phyloP scores from a whole-genome alignment of 73 alveolate genomes.

The Symbiodinium pilosum region DNA sequence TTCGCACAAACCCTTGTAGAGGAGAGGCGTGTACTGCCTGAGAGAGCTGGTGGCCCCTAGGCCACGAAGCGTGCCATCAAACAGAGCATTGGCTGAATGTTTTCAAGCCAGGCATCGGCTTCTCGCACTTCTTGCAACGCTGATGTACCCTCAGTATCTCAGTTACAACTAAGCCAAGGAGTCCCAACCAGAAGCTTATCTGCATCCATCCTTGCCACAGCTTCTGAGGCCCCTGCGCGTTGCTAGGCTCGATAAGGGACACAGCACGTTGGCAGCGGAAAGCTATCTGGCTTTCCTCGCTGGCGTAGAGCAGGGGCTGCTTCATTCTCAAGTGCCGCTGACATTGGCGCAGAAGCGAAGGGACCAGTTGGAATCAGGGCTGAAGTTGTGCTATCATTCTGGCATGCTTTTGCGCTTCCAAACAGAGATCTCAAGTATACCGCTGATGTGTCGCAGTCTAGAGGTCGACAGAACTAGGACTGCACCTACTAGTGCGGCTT shows the following conservation, averaged over 20 bases:
- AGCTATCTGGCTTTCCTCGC: conserved; percentile 4
- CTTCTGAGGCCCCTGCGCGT: conserved; percentile 1
- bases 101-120: neutral
- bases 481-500: no score
- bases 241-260: conserved; percentile 5
- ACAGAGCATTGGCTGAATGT: no score
- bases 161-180: no score
- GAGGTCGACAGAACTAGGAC: no score
- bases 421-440: no score
- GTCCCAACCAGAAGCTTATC: neutral
- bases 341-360: no score
- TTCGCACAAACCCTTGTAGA: neutral
- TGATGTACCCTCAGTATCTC: neutral
- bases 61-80: no score
- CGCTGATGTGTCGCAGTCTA: no score
- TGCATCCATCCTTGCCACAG: neutral
- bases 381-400: no score
- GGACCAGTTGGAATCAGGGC: no score
- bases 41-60: no score
- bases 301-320: neutral
- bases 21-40: neutral
- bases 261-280: neutral
- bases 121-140: neutral
- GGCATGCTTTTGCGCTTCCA: no score
- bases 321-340: neutral